Base-by-base conservation (phyloP, 768 basidiomycete species). In the Pisolithus albus region DNA sequence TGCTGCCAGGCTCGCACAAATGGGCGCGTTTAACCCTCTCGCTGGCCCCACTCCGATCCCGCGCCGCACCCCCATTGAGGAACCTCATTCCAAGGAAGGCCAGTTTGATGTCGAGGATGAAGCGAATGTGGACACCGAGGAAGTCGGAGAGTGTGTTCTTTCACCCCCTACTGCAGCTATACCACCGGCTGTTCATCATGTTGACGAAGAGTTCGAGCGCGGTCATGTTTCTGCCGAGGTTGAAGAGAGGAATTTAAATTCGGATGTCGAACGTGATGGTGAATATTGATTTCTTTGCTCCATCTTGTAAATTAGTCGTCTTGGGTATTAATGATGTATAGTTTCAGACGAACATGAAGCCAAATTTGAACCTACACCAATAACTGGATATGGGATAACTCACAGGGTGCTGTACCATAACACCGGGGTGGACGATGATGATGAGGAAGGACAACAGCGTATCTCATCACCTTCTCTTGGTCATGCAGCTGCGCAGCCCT, bases 11-110 rank as follows among this genome's bases (percentile, higher is more conserved):
- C 61, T 81, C 36, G 80, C 82, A 7, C 78, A 80, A 65, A 81
- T 81, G 71, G 86, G 84, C 15, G 76, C 78, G 56, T 68, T 76
- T 70, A 72, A 83, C 57, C 80, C 83, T 3, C 75, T 83, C 49
- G 68, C 72, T 7, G 66, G 71, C 13, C 72, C 61, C 26, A 66
- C 70, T 23, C 62, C 58, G 8, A 13, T 57, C 28, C 47, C 55
- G 5, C 62, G 58, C 13, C 64, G 50, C 52, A 44, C 46, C 6
- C 52, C 61, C 2, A 19, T 61, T 51, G 48, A 53, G 15, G 60
- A 61, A 42, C 46, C 15, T 9, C 23, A n/a, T 34, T 39, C 45
- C 2, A 23, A 57, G 38, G 56, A 48, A 52, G 43, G 32, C 15
- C 54, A 37, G 24, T 9, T 55, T 5, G 56, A 56, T n/a, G 55